Conservation (phyloP, 2,329 filamentous ascomycete species). For the Triangularia setosa region DNA sequence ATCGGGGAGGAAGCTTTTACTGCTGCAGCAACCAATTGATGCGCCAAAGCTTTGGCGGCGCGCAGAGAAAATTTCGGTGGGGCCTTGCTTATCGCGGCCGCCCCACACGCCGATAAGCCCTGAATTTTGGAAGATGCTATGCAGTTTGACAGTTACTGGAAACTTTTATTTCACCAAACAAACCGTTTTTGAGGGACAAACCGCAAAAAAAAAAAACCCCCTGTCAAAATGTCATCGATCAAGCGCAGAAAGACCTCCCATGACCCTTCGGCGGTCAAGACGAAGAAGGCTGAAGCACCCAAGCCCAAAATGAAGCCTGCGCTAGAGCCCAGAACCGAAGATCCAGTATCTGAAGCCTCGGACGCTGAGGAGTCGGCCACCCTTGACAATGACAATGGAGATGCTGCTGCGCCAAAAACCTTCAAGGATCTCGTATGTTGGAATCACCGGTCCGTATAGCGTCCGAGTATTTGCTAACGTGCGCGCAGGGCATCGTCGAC, state of each 20-base stretch:
- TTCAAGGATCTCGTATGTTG: conserved; percentile 59
- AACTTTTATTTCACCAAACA: not conserved
- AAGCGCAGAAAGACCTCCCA: conserved; percentile 25
- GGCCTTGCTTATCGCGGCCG: conserved; percentile 15
- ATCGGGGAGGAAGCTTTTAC: conserved; percentile 5
- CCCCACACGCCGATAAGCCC: conserved; percentile 11
- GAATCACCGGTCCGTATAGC: not conserved
- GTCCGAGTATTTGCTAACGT: not conserved
- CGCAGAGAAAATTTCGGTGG: conserved; percentile 25
- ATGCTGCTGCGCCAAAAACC: conserved; percentile 44
- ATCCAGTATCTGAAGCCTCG: conserved; percentile 15
- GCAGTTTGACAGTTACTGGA: not conserved
- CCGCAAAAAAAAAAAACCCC: too few species aligned
- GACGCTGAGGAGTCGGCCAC: conserved; percentile 26
- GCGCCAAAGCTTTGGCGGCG: conserved; percentile 4
- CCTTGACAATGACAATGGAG: conserved; percentile 24
- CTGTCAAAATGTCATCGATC: conserved; percentile 11
- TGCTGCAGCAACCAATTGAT: conserved; percentile 12
- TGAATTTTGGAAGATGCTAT: conserved; percentile 3
- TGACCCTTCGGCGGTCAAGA: conserved; percentile 7
- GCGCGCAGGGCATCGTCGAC: conserved; percentile 69
- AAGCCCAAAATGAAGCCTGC: conserved; percentile 16
- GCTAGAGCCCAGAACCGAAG: conserved; percentile 3
- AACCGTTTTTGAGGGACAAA: conserved; percentile 12
- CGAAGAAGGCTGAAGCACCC: conserved; percentile 2